Base-by-base conservation (phyloP, 2,329 filamentous ascomycete species). In the Aspergillus arachidicola region DNA sequence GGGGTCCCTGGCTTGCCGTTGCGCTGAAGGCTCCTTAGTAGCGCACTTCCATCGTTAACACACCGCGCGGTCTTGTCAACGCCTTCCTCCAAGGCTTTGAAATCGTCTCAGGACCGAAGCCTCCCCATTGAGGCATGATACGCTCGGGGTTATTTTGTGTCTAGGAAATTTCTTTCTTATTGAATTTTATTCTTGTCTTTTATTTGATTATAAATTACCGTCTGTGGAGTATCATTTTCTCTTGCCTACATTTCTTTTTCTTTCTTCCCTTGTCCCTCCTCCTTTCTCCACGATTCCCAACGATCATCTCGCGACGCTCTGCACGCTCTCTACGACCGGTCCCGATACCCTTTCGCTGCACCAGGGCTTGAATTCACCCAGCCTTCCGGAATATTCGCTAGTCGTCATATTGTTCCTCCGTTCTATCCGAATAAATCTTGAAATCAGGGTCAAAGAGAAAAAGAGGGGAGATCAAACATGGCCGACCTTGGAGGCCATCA, bases 401-500 rank as follows among this genome's bases (percentile, higher is more conserved):
- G 30, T 50, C 57, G 45, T 41, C 45, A n/a, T 45, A 55, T 41
- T 50, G 6, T 36, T 36, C 58, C 60, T 50, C 58, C 32, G 32
- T 61, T 58, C 64, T 46, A 56, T 45, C 51, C 63, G 64, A 58
- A 38, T 54, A 54, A 26, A 56, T 38, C 56, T 38, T 26, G 62
- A 57, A 36, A 57, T 55, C 59, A 60, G 30, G 41, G 43, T 38
- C 46, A 43, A 63, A 62, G 30, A 57, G 36, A 32, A 60, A 54
- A 56, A 57, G 61, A 65, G 59, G 62, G 53, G 51, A 60, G 46
- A 59, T 57, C 50, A 62, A 57, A 9, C 63, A 88, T 88, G 88
- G 87, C 88, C 76, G 87, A 90, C 76, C 86, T 89, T 79, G 81
- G 85, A 75, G 78, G 84, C 69, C 87, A 88, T 74, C 85, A 87